phyloP scores from a whole-genome alignment of 2,329 filamentous ascomycete species.

The Dichotomopilus funicola region DNA sequence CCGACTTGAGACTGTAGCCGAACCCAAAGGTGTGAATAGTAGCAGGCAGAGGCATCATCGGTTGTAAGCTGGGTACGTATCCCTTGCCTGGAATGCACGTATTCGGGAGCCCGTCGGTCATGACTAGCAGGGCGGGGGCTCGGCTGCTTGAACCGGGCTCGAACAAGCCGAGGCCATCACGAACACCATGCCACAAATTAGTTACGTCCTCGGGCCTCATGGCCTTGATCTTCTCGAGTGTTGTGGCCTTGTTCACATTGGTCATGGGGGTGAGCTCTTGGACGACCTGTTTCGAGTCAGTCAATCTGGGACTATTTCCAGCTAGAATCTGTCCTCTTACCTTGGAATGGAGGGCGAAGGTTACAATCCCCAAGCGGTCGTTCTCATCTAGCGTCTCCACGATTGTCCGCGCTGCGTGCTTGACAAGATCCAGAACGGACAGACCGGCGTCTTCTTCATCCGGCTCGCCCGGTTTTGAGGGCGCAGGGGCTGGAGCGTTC shows the following conservation, averaged over 20 bases:
- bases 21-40: constrained; percentile 51
- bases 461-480: constrained; percentile 31
- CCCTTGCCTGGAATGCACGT: constrained; percentile 45
- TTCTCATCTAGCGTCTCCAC: constrained; percentile 45
- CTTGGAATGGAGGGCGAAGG: constrained; percentile 39
- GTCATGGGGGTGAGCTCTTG: constrained; percentile 45
- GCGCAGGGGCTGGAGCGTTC: constrained; percentile 40
- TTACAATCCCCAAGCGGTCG: constrained; percentile 53
- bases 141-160: constrained; percentile 27
- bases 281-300: constrained; percentile 28
- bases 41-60: constrained; percentile 35
- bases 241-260: constrained; percentile 36
- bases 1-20: constrained; percentile 43
- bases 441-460: constrained; percentile 47
- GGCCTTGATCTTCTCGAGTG: constrained; percentile 36
- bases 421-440: constrained; percentile 51
- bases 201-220: constrained; percentile 38
- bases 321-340: constrained; percentile 18
- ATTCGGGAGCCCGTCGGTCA: constrained; percentile 52
- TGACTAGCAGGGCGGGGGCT: constrained; percentile 45
- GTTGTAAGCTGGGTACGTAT: constrained; percentile 48
- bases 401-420: constrained; percentile 54
- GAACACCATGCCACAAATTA: constrained; percentile 54
- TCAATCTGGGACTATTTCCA: neutral
- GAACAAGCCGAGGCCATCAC: constrained; percentile 45